A percentile compares a stretch with the other conserved stretches of the same genome.
Conservation (phyloP, 148 eudicot genomes). For the Nyssa sinensis region DNA sequence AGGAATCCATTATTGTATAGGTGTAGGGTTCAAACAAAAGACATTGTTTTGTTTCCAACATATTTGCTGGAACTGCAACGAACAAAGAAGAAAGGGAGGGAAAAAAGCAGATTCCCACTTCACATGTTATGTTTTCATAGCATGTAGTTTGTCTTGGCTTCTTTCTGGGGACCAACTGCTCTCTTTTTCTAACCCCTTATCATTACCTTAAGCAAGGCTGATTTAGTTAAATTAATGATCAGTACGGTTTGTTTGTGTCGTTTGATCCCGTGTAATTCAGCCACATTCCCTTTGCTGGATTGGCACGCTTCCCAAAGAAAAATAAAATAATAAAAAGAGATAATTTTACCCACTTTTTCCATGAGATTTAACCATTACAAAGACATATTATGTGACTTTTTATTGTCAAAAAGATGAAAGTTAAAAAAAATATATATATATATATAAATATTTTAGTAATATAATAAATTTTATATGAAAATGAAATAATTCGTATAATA, state of each 20-base stretch:
- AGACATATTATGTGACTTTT: no score
- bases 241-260: background rate
- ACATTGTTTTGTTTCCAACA: slow-evolving; percentile 4
- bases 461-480: no score
- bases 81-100: slow-evolving; percentile 21
- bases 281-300: background rate
- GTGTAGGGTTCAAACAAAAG: slow-evolving; percentile 15
- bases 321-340: no score
- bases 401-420: no score
- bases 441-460: no score
- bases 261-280: background rate
- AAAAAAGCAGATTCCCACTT: slow-evolving; percentile 30
- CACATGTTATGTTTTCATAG: slow-evolving; percentile 27
- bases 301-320: no score
- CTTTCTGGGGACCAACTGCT: slow-evolving; percentile 24
- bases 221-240: background rate
- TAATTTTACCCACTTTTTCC: no score
- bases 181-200: slow-evolving; percentile 17
- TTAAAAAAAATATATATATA: no score
- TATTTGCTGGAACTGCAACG: slow-evolving; percentile 28
- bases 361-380: no score
- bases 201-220: slow-evolving; percentile 2
- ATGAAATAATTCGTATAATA: no score
- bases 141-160: slow-evolving; percentile 28
- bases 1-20: slow-evolving; percentile 13